Base-by-base conservation (phyloP, 441 rosid genomes). In the Brassica hybrid region DNA sequence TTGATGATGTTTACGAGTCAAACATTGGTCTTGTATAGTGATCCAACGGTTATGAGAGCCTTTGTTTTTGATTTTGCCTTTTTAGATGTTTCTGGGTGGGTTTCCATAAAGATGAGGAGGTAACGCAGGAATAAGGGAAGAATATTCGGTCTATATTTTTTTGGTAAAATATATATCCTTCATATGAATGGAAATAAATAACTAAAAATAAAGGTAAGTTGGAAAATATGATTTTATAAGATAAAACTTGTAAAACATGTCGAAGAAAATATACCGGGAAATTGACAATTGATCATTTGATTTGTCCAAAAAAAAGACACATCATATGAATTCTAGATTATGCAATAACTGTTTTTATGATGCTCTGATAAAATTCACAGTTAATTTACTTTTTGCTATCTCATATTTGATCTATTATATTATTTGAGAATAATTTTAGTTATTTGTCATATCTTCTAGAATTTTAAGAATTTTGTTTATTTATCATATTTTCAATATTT, bases 91-190 rank as follows among this genome's bases (percentile, higher is more conserved):
- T 76, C 71, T 41, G 2, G 64, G 68, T 34, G 17, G 27, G 30
- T 67, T 36, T 36, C 14, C n/a, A 6, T 19, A 34, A 76, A 61
- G 32, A 10, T 19, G 19, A 34, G 18, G 57, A 69, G 65, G 74
- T 62, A 38, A 54, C 65, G 79, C 48, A 36, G 71, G 80, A 43
- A 77, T 71, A 18, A 56, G 62, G 63, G 34, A 70, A 34, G 80
- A 77, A 77, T 77, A 77, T 77, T 77, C 80, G 19, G 27, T 8
- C 45, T 45, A 45, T 45, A 12, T 45, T 12, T 45, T 43, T 45
- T 12, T 45, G 38, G 18, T 48, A 48, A 56, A 23, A 54, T 70
- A 71, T 70, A 71, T 38, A 70, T 64, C 65, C 75, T 69, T 76
- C 3, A n/a, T 30, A 67, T 67, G 7, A 34, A 14, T 9, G 7